A percentile compares a stretch with the other conserved stretches of the same genome.
Conservation (phyloP, 257 asterid species). For the Thymus mandschuricus region DNA sequence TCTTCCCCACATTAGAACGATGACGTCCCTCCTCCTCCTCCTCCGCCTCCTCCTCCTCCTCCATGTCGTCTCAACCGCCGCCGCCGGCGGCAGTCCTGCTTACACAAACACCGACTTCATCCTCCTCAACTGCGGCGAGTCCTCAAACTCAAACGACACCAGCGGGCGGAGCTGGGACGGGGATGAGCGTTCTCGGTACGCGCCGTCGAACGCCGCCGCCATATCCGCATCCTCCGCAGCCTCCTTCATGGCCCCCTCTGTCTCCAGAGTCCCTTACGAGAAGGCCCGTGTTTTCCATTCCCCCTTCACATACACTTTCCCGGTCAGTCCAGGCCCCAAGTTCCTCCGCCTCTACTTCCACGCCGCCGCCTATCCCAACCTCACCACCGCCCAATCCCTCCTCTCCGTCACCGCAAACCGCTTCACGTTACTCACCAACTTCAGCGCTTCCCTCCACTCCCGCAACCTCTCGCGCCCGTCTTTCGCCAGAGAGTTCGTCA, state of each 20-base stretch:
- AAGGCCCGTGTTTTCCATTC: conserved; percentile 47
- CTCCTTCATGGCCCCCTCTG: background rate
- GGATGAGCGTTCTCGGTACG: conserved; percentile 35
- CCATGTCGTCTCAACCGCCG: background rate
- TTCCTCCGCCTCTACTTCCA: conserved; percentile 59
- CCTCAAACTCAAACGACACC: background rate
- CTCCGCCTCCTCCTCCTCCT: conserved; percentile 21
- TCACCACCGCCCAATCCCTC: conserved; percentile 9
- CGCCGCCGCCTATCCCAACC: conserved; percentile 28
- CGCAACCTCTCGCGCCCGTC: background rate
- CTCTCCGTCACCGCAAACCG: conserved; percentile 50
- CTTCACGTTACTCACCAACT: conserved; percentile 46
- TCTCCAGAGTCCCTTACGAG: conserved; percentile 35
- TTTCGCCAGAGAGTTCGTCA: conserved; percentile 35
- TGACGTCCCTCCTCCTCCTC: no score
- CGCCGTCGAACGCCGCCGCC: conserved; percentile 35
- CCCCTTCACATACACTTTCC: conserved; percentile 46
- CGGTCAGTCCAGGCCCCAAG: conserved; percentile 45
- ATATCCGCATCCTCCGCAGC: conserved; percentile 34
- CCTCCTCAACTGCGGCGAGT: conserved; percentile 59
- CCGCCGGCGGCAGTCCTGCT: background rate
- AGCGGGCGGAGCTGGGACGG: conserved; percentile 49
- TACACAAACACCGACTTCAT: conserved; percentile 40
- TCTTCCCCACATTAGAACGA: background rate
- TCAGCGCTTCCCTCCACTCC: conserved; percentile 39